phyloP scores from a whole-genome alignment of 768 basidiomycete species.

The Coprinopsis cinerea region DNA sequence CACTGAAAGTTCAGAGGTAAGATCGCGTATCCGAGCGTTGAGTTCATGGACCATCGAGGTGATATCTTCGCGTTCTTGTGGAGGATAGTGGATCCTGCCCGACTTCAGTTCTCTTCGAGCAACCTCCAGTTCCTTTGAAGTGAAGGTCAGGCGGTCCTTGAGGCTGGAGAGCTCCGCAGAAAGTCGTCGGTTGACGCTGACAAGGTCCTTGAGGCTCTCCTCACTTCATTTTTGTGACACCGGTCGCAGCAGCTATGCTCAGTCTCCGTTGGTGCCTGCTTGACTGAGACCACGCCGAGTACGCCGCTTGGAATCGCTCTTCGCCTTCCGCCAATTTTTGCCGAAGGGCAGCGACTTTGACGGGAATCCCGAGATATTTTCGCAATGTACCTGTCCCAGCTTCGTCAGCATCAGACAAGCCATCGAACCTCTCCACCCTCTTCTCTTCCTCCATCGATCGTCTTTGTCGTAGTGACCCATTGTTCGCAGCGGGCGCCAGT shows the following conservation, averaged over 20 bases:
- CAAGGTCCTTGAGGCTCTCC: neutral
- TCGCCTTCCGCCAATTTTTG: neutral
- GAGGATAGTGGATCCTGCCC: neutral
- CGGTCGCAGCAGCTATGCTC: neutral
- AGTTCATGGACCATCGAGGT: neutral
- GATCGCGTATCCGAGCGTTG: neutral
- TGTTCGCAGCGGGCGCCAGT: too few species aligned
- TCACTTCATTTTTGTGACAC: neutral
- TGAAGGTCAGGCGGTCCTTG: neutral
- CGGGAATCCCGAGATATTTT: neutral
- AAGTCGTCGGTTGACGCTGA: neutral
- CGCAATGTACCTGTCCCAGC: neutral
- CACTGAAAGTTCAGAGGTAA: neutral
- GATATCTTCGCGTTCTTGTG: neutral
- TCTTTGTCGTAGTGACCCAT: neutral
- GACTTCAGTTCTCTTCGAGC: neutral
- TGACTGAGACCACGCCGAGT: constrained; percentile 3
- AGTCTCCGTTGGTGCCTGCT: constrained; percentile 4
- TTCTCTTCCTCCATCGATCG: neutral
- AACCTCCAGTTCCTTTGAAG: neutral
- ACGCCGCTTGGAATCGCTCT: constrained; percentile 1
- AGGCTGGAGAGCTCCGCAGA: neutral
- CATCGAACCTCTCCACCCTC: neutral
- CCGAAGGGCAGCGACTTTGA: neutral
- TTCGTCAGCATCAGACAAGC: neutral